Percentiles rank a stretch among this genome's conserved stretches.
Conservation (phyloP, 2,329 filamentous ascomycete species). For the Dactylonectria macrodidyma region DNA sequence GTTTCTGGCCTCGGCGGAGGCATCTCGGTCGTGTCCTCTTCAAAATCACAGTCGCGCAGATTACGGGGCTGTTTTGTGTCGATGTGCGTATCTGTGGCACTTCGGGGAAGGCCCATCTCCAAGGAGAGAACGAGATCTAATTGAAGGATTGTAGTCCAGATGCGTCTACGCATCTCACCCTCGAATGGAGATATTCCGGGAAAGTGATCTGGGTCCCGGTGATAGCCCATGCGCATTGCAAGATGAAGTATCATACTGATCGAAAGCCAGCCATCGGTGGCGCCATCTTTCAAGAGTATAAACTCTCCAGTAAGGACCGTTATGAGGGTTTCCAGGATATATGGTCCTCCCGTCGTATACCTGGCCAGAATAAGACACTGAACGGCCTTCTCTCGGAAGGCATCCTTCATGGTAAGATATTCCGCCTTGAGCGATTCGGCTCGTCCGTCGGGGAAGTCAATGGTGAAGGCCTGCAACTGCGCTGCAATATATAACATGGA, state of each 20-base stretch:
- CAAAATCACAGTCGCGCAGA: conserved; percentile 32
- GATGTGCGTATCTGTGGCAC: conserved; percentile 18
- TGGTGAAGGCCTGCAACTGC: conserved; percentile 31
- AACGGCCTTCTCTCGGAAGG: conserved; percentile 32
- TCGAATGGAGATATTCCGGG: conserved; percentile 54
- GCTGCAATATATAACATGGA: conserved; percentile 34
- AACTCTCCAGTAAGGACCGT: conserved; percentile 32
- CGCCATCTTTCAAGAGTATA: conserved; percentile 26
- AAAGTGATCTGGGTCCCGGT: conserved; percentile 36
- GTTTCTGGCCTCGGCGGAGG: conserved; percentile 32
- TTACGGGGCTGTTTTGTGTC: conserved; percentile 31
- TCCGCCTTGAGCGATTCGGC: conserved; percentile 28
- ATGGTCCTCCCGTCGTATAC: conserved; percentile 32
- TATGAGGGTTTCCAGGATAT: conserved; percentile 34
- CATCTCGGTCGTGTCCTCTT: conserved; percentile 22
- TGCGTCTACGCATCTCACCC: conserved; percentile 64
- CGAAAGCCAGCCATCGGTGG: conserved; percentile 27
- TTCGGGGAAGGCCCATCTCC: conserved; percentile 68
- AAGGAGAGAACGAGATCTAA: conserved; percentile 75
- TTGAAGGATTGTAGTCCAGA: conserved; percentile 66
- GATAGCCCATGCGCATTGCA: conserved; percentile 37
- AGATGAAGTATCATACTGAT: conserved; percentile 34
- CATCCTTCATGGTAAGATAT: conserved; percentile 33
- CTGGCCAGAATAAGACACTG: conserved; percentile 31
- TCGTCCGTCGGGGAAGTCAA: conserved; percentile 18